Evolutionary conservation across 768 basidiomycete species (phyloP), one percentile per base, ranked within the genome.

Genomic region (Podaxis carcinomalis): DNA sequence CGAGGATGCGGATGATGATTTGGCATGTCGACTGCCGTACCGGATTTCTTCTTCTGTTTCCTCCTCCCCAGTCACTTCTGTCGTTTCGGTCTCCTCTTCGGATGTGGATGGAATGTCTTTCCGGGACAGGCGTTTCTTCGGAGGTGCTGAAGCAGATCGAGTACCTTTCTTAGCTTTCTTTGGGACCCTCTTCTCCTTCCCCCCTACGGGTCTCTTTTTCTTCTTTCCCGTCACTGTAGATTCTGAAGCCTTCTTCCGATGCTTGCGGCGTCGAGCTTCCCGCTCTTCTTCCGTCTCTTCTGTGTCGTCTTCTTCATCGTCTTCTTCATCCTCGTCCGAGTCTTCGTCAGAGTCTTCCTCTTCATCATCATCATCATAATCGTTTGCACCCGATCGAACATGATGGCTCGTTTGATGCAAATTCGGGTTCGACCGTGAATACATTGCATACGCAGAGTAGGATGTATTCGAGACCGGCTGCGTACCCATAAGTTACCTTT

Each of bases 281-380:
- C 58, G 25, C 40, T 56, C 58, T 27, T 62, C 64, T 27, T 65
- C 62, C 25, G 59, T 57, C 42, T 25, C 58, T 35, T 62, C 58
- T 13, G 46, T 57, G 21, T 69, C 67, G 16, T 65, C 64, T n/a
- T 66, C 67, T 13, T 66, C 67, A 21, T 66, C 68, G 0, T 67
- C 66, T 0, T 68, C 68, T 5, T 63, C 67, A 2, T 67, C 66
- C 1, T 67, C 68, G 25, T 64, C 68, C 0, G 64, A 65, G 4
- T 68, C 65, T 13, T 70, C 66, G 32, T 64, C 32, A 1, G 32
- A 32, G 32, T 32, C 61, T 4, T 61, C 50, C 14, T 61, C 57
- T 54, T 9, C 55, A 57, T 67, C 67, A 5, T 67, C 67, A 1
- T 66, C 66, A 11, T 68, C 67, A 2, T 66, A 62, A 1, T 67